Percentiles rank a stretch among this genome's conserved stretches.
Evolutionary conservation across 257 asterid species (phyloP).

Genomic region (Thymus quinquecostatus): DNA sequence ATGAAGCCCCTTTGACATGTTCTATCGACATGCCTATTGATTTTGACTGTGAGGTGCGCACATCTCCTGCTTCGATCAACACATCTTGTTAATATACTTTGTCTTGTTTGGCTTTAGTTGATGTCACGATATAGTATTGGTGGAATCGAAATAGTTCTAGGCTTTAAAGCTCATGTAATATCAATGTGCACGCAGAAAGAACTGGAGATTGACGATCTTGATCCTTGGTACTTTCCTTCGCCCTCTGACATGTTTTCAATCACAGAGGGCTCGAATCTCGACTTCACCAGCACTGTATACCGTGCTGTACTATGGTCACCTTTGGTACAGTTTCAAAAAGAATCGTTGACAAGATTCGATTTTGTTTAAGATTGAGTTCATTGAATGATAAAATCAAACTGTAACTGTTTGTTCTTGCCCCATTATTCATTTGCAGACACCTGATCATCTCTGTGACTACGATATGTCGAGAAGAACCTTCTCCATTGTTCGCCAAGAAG

Average conservation of each 20-base stretch:
- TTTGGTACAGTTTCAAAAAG: conserved; percentile 55
- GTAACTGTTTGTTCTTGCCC: conserved; percentile 5
- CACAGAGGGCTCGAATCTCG: conserved; percentile 85
- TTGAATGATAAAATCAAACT: not conserved
- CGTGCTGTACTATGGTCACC: conserved; percentile 92
- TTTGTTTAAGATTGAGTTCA: not conserved
- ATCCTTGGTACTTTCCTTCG: conserved; percentile 92
- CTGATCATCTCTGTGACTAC: conserved; percentile 87
- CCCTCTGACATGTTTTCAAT: conserved; percentile 69
- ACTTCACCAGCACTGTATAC: conserved; percentile 61
- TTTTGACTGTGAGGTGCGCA: conserved; percentile 53
- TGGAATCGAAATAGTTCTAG: conserved; percentile 15
- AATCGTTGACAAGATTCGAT: conserved; percentile 9
- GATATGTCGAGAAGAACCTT: conserved; percentile 66
- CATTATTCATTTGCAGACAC: conserved; percentile 59
- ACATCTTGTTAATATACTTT: not conserved
- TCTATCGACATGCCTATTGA: conserved; percentile 61
- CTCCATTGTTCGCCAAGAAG: conserved; percentile 77
- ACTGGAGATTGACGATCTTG: conserved; percentile 60
- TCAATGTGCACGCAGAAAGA: conserved; percentile 48
- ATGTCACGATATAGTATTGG: conserved; percentile 2
- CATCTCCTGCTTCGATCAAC: not conserved
- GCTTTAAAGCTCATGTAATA: conserved; percentile 12
- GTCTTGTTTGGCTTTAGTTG: conserved; percentile 8
- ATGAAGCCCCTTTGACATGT: conserved; percentile 70